Evolutionary conservation across 202 grass and related monocot genomes (phyloP), one percentile per base, ranked within the genome.

Genomic region (Elaeis oleifera): DNA sequence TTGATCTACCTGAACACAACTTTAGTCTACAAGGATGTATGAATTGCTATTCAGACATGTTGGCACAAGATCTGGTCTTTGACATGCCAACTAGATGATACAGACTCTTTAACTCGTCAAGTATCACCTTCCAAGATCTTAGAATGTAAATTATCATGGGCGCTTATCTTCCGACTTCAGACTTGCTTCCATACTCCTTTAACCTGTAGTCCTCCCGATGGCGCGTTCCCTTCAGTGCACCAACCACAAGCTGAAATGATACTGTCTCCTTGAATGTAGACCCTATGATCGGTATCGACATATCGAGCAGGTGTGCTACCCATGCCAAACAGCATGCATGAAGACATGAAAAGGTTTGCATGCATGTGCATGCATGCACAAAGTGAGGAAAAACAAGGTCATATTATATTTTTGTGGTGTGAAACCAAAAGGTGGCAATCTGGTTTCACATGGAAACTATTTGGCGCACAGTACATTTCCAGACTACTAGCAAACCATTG

Each of bases 221-320:
- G 94, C 64, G 92, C 94, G 72, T 99, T 99, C 66, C 94, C 94
- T 85, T 99, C 82, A 8, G 82, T 92, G 76, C 94, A 99, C 59
- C 94, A 99, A 19, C 0, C 94, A 94, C 68, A 99, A 59, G 74
- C 94, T 99, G 66, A 99, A 99, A 24, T 55, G 79, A 76, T 86
- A 71, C 55, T 56, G 80, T 99, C 76, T 99, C 94, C 77, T 86
- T 89, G 71, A 94, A 94, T 60, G 85, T 80, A 23, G 94, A 94
- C 18, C 94, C 88, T 21, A 99, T 92, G 70, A 94, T 89, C 48
- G 88, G 39, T 87, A 99, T 23, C 73, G 72, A 74, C 94, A 99
- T 64, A 99, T 84, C 5, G 88, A 99, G 69, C 94, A 99, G 15
- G 65, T 87, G 61, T 84, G 82, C n/a, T 21, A 67, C 22, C 85